Conservation (phyloP, 306 rosid species). For the Cucurbita pepo region DNA sequence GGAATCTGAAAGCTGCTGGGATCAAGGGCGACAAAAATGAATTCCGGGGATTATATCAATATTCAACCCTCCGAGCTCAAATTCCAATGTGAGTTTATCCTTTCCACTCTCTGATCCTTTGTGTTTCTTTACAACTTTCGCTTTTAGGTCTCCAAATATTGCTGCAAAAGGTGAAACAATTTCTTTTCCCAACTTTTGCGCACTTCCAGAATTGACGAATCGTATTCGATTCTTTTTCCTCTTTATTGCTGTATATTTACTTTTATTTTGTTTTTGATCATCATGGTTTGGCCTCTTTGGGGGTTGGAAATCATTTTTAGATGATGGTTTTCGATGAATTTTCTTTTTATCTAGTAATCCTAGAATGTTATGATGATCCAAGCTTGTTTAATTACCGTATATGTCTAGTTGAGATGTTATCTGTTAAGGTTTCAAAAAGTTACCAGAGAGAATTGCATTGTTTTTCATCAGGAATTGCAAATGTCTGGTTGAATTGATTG, state of each 20-base stretch:
- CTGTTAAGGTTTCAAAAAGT: no score
- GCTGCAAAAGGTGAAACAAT: background rate
- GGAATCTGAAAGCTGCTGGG: background rate
- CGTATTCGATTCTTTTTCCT: background rate
- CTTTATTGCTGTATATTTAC: background rate
- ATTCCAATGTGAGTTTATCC: constrained; percentile 18
- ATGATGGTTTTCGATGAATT: background rate
- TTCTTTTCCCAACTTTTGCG: background rate
- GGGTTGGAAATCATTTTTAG: background rate
- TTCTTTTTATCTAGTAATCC: background rate
- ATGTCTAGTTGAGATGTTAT: background rate
- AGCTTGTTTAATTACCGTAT: background rate
- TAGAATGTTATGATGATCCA: background rate
- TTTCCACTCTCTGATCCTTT: background rate
- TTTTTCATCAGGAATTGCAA: background rate
- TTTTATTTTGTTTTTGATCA: background rate
- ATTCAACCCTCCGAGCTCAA: constrained; percentile 37
- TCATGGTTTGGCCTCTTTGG: background rate
- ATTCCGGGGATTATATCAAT: constrained; percentile 21
- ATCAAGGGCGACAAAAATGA: constrained; percentile 13
- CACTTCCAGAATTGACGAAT: background rate
- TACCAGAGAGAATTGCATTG: background rate
- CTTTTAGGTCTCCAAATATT: background rate
- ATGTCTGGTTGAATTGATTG: background rate
- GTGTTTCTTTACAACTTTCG: background rate